Conservation (phyloP, 2,329 filamentous ascomycete genomes). For the Ophiostoma australiae region DNA sequence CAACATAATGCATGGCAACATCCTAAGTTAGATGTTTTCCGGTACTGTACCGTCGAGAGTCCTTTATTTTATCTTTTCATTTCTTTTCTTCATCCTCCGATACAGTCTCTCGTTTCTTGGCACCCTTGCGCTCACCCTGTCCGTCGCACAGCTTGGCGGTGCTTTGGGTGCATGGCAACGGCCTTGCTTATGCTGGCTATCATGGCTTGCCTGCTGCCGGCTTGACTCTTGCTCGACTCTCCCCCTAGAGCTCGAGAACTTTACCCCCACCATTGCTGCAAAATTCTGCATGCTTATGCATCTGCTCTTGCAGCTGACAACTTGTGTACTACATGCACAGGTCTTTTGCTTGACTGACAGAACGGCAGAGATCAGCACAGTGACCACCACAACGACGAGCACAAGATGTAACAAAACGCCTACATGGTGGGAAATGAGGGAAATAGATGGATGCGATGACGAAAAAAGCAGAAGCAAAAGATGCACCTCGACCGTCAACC, state of each 20-base stretch:
- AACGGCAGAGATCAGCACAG: not conserved
- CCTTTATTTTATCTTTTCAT: not conserved
- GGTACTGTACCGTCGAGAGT: not conserved
- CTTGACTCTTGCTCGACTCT: no score
- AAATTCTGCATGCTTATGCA: not conserved
- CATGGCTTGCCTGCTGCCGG: no score
- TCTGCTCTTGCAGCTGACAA: not conserved
- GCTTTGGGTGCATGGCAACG: no score
- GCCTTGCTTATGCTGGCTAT: no score
- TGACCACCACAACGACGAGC: not conserved
- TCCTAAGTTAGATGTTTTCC: not conserved
- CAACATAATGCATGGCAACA: not conserved
- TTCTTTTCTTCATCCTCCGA: not conserved
- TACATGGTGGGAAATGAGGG: not conserved
- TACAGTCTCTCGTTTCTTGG: not conserved
- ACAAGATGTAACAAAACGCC: not conserved
- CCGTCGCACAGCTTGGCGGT: not conserved
- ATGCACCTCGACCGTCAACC: not conserved
- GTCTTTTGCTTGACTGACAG: not conserved
- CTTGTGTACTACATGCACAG: not conserved
- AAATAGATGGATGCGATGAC: not conserved
- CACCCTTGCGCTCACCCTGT: not conserved
- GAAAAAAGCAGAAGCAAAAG: not conserved
- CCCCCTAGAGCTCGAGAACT: no score
- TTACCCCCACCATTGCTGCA: not conserved